Conservation (phyloP, 805 yeast species). For the Candida michaelii region DNA sequence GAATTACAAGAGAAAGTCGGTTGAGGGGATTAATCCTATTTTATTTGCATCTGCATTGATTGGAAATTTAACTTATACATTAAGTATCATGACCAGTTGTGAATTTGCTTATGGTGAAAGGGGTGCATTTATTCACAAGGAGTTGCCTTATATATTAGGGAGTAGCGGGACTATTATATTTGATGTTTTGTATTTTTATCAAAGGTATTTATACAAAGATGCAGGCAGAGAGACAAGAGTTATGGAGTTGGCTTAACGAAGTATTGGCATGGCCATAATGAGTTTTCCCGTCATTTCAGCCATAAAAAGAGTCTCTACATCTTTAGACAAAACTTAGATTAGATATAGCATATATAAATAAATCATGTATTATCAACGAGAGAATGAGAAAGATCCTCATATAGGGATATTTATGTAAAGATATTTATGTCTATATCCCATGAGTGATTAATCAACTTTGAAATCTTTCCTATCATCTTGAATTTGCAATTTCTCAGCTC, state of each 20-base stretch:
- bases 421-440: no score
- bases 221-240: constrained; percentile 20
- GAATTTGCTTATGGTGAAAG: constrained; percentile 39
- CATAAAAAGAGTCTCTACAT: no score
- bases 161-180: constrained; percentile 82
- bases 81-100: constrained; percentile 70
- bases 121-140: constrained; percentile 55
- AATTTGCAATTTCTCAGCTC: no score
- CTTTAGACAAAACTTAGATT: no score
- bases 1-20: constrained; percentile 76
- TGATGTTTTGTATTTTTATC: constrained; percentile 71
- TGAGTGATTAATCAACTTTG: no score
- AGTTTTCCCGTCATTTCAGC: no score
- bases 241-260: constrained; percentile 24
- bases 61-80: constrained; percentile 76
- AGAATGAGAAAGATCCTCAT: no score
- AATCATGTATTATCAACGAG: no score
- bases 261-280: not conserved
- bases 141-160: constrained; percentile 81
- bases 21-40: constrained; percentile 80
- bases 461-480: no score
- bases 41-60: constrained; percentile 74
- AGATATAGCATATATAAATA: no score
- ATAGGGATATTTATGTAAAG: no score
- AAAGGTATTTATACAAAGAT: constrained; percentile 39